Evolutionary conservation across 2,329 filamentous ascomycete species (phyloP).

Genomic region (Fusarium paranaense): DNA sequence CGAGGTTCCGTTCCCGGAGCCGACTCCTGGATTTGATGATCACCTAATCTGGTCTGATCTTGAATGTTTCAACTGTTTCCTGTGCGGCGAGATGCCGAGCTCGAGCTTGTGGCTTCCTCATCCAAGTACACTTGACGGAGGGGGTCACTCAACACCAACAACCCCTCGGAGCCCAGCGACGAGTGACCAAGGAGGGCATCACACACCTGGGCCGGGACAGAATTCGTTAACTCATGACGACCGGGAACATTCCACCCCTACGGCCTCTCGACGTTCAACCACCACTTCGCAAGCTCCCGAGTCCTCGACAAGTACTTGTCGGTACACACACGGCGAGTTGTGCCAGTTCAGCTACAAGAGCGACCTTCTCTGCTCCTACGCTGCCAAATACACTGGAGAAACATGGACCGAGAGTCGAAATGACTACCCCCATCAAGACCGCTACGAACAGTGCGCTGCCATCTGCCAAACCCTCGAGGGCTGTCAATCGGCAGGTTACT

Average conservation of each 20-base stretch:
- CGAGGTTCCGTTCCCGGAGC: not conserved
- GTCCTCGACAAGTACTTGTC: not conserved
- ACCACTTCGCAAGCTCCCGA: not conserved
- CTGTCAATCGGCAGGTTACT: constrained; percentile 12
- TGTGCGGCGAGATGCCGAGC: not conserved
- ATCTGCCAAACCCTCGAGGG: constrained; percentile 10
- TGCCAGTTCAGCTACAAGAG: constrained; percentile 16
- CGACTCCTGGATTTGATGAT: not conserved
- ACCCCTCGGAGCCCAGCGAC: not conserved
- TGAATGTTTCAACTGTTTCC: not conserved
- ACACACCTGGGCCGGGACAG: not conserved
- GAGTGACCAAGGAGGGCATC: not conserved
- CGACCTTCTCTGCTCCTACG: constrained; percentile 12
- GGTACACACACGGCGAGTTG: constrained; percentile 4
- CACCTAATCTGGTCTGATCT: not conserved
- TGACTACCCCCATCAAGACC: constrained; percentile 15
- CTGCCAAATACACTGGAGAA: not conserved
- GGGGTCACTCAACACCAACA: not conserved
- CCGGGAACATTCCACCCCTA: not conserved
- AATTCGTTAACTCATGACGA: no score
- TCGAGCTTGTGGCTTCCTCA: not conserved
- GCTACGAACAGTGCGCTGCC: constrained; percentile 11
- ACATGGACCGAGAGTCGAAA: constrained; percentile 5
- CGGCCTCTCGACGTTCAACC: not conserved
- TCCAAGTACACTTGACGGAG: not conserved